Evolutionary conservation across 805 yeast genomes (phyloP), one percentile per base, ranked within the genome.

Genomic region (Pichia sporocuriosa): DNA sequence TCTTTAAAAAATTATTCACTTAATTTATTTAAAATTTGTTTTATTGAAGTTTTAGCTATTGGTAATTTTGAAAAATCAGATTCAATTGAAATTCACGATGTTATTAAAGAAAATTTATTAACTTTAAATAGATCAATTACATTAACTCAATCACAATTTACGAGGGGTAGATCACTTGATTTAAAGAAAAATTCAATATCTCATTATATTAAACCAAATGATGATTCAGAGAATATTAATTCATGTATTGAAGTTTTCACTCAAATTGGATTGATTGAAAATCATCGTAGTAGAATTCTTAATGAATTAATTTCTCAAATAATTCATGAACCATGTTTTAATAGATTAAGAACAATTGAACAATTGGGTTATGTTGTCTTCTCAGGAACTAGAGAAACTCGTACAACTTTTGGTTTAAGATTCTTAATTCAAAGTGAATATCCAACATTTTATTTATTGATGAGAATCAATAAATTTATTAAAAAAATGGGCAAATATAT

Each of bases 301-400:
- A 70, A 83, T 11, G 86, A 81, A 37, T 63, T 90, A 39, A 62
- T 86, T 35, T 75, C 83, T 0, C 90, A 84, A 47, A 72, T 88
- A 48, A 67, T 83, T 37, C 77, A 75, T 50, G 97, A 90, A 58
- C 97, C 96, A 4, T 84, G 90, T 44, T 93, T 90, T 63, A 81
- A 86, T 56, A 84, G 84, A 48, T 70, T 90, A 44, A 75, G 98
- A 62, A 90, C 98, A 6, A 82, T 86, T 53, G 97, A 90, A 64
- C 97, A 93, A 61, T 70, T 90, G 25, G 98, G 98, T 2, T 90
- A 90, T 55, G 88, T 90, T 48, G 98, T 90, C 0, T 87, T 86
- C 57, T 79, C 93, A 33, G 84, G 94, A 0, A 65, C 73, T 21
- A 68, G 82, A 46, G 70, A 71, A 46, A 75, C 85, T 3, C 74